phyloP scores from a whole-genome alignment of 208 protist genomes.

The Trypanosomatidae sp. region DNA sequence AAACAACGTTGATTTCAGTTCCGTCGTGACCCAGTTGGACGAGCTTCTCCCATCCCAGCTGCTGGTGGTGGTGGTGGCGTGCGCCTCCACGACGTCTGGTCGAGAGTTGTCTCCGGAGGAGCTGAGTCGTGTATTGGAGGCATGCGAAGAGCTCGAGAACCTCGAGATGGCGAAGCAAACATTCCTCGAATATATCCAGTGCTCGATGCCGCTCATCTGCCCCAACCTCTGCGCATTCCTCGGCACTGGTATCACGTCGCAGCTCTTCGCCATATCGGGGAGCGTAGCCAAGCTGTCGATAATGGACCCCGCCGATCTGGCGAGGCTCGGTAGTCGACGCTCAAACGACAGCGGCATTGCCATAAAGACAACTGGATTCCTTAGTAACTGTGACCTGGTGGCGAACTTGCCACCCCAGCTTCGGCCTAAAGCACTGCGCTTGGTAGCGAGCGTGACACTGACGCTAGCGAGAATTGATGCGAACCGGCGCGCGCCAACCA shows the following conservation, averaged over 20 bases:
- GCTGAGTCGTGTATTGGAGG: constrained; percentile 64
- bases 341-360: constrained; percentile 60
- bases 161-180: constrained; percentile 92
- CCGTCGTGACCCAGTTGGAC: constrained; percentile 67
- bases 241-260: constrained; percentile 89
- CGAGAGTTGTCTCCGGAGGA: constrained; percentile 62
- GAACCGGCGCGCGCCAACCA: constrained; percentile 64
- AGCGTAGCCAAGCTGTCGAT: constrained; percentile 68
- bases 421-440: constrained; percentile 81
- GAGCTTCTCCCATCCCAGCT: constrained; percentile 86
- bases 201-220: constrained; percentile 90
- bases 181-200: constrained; percentile 92
- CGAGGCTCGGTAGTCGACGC: constrained; percentile 70
- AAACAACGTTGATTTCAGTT: constrained; percentile 81
- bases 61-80: constrained; percentile 82
- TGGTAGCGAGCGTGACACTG: constrained; percentile 56
- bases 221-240: constrained; percentile 92
- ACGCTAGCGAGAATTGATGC: constrained; percentile 85
- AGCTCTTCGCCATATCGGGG: constrained; percentile 89
- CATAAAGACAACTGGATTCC: constrained; percentile 83
- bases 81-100: constrained; percentile 85
- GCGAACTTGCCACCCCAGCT: constrained; percentile 79
- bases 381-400: constrained; percentile 86
- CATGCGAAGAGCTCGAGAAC: constrained; percentile 89
- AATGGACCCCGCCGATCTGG: constrained; percentile 73